Conservation (phyloP, 2,329 filamentous ascomycete genomes). For the Fusarium metavorans region DNA sequence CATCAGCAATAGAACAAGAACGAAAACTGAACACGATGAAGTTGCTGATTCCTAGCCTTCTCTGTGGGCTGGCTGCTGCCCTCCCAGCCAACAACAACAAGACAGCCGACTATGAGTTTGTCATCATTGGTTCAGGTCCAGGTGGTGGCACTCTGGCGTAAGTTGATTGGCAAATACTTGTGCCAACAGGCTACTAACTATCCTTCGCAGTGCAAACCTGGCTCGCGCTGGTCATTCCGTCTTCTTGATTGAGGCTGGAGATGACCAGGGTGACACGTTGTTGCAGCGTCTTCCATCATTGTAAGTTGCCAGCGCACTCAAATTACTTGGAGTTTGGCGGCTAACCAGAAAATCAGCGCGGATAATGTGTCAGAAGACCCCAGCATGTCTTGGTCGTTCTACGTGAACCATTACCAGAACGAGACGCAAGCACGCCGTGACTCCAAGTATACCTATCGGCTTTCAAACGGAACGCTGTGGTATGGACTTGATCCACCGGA, state of each 20-base stretch:
- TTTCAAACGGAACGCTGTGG: conserved; percentile 31
- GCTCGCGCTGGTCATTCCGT: conserved; percentile 67
- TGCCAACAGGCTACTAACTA: not conserved
- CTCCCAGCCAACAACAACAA: conserved; percentile 1
- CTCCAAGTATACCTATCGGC: conserved; percentile 35
- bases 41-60: not conserved
- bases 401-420: conserved; percentile 66
- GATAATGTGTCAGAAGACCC: conserved; percentile 23
- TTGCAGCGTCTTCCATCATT: conserved; percentile 27
- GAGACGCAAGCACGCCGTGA: conserved; percentile 34
- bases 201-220: conserved; percentile 54
- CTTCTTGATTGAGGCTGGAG: conserved; percentile 68
- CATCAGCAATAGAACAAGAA: not conserved
- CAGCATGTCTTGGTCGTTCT: conserved; percentile 66
- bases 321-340: too few species aligned
- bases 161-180: not conserved
- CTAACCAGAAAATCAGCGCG: conserved; percentile 4
- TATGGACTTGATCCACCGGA: conserved; percentile 49
- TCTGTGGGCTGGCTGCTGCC: conserved; percentile 5
- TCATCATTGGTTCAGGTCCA: conserved; percentile 68
- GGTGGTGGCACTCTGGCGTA: conserved; percentile 65
- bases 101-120: conserved; percentile 62
- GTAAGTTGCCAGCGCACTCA: conserved; percentile 5
- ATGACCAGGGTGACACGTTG: conserved; percentile 57
- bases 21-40: conserved; percentile 1